phyloP scores from a whole-genome alignment of 2,329 filamentous ascomycete genomes.

The Talaromyces verruculosus region DNA sequence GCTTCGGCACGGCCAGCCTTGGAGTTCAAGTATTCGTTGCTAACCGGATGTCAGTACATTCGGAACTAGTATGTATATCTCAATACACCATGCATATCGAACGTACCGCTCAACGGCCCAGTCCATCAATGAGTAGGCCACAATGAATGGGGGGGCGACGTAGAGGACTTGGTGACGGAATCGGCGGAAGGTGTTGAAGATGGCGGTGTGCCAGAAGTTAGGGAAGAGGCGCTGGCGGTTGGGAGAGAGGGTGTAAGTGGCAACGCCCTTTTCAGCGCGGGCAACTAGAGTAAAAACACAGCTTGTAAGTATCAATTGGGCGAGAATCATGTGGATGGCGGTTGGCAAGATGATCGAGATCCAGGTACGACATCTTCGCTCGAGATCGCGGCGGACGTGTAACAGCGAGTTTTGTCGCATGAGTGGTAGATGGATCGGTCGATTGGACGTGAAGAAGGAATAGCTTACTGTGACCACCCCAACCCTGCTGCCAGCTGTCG shows the following conservation, averaged over 20 bases:
- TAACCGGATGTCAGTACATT: conserved; percentile 25
- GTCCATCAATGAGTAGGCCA: conserved; percentile 78
- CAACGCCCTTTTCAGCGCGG: conserved; percentile 58
- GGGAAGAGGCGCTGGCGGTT: conserved; percentile 91
- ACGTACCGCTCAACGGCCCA: conserved; percentile 86
- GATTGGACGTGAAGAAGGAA: not conserved
- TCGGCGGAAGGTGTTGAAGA: conserved; percentile 95
- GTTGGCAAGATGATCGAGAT: not conserved
- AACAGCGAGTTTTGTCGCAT: not conserved
- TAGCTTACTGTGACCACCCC: conserved; percentile 20
- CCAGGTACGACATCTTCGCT: not conserved
- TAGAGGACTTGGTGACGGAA: conserved; percentile 85
- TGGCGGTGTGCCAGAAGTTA: conserved; percentile 71
- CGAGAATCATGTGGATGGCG: not conserved
- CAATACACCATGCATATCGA: not conserved
- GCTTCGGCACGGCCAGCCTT: conserved; percentile 47
- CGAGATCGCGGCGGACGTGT: not conserved
- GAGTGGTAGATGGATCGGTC: not conserved
- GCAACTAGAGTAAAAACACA: conserved; percentile 31
- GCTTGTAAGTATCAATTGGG: conserved; percentile 24
- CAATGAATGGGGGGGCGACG: conserved; percentile 74
- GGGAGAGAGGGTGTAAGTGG: conserved; percentile 72
- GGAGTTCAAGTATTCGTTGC: conserved; percentile 54
- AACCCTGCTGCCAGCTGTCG: conserved; percentile 14
- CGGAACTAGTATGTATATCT: not conserved